Base-by-base conservation (phyloP, 371 early-diverging fungal species). In the Smittium culicis region DNA sequence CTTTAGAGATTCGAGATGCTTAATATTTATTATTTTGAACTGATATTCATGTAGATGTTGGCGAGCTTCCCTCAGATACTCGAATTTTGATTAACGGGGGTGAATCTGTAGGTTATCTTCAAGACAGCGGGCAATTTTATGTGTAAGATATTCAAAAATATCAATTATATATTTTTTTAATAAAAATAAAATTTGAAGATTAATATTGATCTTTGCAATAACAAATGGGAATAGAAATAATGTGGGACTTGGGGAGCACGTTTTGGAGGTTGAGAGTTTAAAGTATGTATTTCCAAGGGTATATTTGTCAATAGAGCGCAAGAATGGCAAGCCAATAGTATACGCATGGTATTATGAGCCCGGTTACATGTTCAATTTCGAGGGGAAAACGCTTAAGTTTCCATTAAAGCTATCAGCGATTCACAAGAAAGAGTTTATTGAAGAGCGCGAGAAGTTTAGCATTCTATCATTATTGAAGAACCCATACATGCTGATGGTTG, bases 401-500 rank as follows among this genome's bases (percentile, higher is more conserved):
- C 83, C 83, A 14, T 68, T 83, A 68, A 74, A 71, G 56, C 61
- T 83, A n/a, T 65, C 68, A 20, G 73, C 80, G 1, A 57, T 68
- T 27, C 74, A 59, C 17, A 79, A 78, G 64, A 72, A 75, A 59
- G 75, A 79, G 17, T 45, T 66, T 58, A 56, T 66, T 60, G 56
- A 34, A 27, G 16, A 68, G 54, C 75, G 83, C 16, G 80, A 80
- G 65, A 73, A 74, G 11, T 81, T 83, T 74, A 80, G 74, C 71
- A 69, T 79, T 45, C 58, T 71, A 35, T 56, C 77, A 24, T 71
- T 84, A 69, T 73, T 84, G 61, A 70, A 74, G 0, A 84, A 83
- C 66, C 85, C 85, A 17, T 82, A 82, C 71, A 75, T 84, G 72
- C 69, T 84, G 62, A 83, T 84, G 83, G 76, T 80, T 66, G 81